A percentile compares a stretch with the other conserved stretches of the same genome.
Conservation (phyloP, 163 green algal species). For the Prototheca wickerhamii region DNA sequence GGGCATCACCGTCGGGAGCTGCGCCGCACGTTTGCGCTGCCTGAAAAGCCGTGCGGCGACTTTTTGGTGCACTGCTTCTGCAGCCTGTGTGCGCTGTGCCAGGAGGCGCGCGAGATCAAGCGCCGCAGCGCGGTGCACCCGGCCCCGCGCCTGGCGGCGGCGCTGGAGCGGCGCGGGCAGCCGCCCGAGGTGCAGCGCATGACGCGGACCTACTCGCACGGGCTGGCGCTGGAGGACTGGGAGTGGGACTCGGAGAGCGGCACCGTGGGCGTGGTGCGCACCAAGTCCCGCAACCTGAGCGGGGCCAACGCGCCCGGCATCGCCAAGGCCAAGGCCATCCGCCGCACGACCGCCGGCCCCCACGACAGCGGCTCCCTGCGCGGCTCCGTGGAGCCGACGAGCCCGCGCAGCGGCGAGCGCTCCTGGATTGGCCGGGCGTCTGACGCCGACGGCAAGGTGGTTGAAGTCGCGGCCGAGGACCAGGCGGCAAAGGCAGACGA, state of each 20-base stretch:
- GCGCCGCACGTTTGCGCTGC: constrained; percentile 4
- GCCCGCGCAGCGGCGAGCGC: no score
- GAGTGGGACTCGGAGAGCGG: constrained; percentile 1
- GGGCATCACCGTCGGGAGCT: constrained; percentile 8
- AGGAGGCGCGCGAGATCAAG: constrained; percentile 25
- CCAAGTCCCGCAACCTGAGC: neutral
- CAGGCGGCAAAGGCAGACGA: no score
- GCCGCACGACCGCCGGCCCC: no score
- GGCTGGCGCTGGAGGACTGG: constrained; percentile 5
- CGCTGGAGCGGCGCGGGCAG: neutral
- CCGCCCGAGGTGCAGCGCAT: constrained; percentile 7
- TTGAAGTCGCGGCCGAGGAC: no score
- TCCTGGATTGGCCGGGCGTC: no score
- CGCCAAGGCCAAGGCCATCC: constrained; percentile 4
- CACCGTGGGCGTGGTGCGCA: neutral
- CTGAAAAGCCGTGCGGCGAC: constrained; percentile 10
- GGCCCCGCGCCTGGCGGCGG: neutral
- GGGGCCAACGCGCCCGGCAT: neutral
- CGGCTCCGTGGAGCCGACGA: no score
- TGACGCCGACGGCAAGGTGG: no score
- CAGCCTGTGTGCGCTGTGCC: constrained; percentile 16
- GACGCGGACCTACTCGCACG: constrained; percentile 1
- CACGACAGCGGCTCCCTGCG: no score
- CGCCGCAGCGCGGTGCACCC: neutral
- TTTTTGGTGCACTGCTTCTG: constrained; percentile 19